Evolutionary conservation across 2,329 filamentous ascomycete species (phyloP).

Genomic region (Colletotrichum aenigma): DNA sequence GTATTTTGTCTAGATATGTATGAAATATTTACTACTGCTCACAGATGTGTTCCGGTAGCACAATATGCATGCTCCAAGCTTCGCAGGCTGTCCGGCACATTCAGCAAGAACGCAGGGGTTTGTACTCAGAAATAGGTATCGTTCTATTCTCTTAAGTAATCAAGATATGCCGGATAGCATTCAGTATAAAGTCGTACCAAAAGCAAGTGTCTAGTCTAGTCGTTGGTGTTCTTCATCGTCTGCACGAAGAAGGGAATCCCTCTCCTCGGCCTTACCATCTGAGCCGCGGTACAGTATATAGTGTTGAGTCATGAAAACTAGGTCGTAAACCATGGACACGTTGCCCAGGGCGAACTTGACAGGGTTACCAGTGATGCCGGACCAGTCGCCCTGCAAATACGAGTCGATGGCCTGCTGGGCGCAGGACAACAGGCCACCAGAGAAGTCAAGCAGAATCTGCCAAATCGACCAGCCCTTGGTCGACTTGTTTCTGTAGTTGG

Average conservation of each 20-base stretch:
- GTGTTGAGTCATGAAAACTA: constrained; percentile 87
- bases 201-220: constrained; percentile 12
- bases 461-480: constrained; percentile 88
- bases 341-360: constrained; percentile 89
- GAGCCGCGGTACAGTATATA: constrained; percentile 72
- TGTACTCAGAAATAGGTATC: background rate
- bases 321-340: constrained; percentile 83
- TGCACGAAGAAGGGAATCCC: constrained; percentile 16
- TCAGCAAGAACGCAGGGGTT: background rate
- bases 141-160: background rate
- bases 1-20: background rate
- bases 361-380: constrained; percentile 87
- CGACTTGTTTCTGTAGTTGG: constrained; percentile 84
- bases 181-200: background rate
- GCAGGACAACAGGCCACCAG: constrained; percentile 81
- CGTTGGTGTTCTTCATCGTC: constrained; percentile 21
- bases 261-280: constrained; percentile 20
- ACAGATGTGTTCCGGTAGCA: background rate
- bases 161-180: background rate
- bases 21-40: background rate
- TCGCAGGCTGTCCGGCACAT: background rate
- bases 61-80: background rate
- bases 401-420: constrained; percentile 85
- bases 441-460: constrained; percentile 83
- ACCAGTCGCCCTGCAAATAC: constrained; percentile 85